phyloP scores from a whole-genome alignment of 371 early-diverging fungal genomes.

The Rhizomucor miehei region DNA sequence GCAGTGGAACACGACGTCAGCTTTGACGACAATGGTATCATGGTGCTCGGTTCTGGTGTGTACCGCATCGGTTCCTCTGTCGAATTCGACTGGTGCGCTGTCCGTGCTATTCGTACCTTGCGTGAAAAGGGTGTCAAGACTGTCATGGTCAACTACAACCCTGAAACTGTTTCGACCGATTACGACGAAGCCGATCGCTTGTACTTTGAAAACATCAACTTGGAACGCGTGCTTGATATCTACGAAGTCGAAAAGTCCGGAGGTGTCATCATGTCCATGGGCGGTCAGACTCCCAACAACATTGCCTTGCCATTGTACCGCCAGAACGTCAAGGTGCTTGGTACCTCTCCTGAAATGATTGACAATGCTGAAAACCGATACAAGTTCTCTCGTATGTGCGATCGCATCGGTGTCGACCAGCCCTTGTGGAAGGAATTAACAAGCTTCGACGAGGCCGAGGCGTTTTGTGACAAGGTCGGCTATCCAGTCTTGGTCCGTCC shows the following conservation, averaged over 20 bases:
- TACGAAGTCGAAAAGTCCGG: slow-evolving; percentile 82
- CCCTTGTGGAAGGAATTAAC: slow-evolving; percentile 94
- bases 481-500: slow-evolving; percentile 95
- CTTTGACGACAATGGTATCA: slow-evolving; percentile 86
- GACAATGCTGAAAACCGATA: slow-evolving; percentile 93
- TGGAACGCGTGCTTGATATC: slow-evolving; percentile 93
- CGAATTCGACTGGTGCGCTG: slow-evolving; percentile 98
- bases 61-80: slow-evolving; percentile 96
- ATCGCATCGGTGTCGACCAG: slow-evolving; percentile 93
- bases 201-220: slow-evolving; percentile 90
- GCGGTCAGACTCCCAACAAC: slow-evolving; percentile 97
- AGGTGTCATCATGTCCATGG: slow-evolving; percentile 90
- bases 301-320: slow-evolving; percentile 87
- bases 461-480: slow-evolving; percentile 82
- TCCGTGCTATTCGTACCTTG: slow-evolving; percentile 87
- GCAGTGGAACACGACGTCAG: slow-evolving; percentile 84
- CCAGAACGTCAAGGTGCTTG: slow-evolving; percentile 84
- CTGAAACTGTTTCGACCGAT: slow-evolving; percentile 96
- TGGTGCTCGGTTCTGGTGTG: slow-evolving; percentile 95
- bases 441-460: slow-evolving; percentile 75
- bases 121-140: slow-evolving; percentile 82
- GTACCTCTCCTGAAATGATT: slow-evolving; percentile 92
- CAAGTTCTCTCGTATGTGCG: slow-evolving; percentile 93
- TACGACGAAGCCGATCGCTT: slow-evolving; percentile 94
- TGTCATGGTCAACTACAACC: slow-evolving; percentile 97